Conservation (phyloP, 2,329 filamentous ascomycete species). For the Endoconidiophora polonica region DNA sequence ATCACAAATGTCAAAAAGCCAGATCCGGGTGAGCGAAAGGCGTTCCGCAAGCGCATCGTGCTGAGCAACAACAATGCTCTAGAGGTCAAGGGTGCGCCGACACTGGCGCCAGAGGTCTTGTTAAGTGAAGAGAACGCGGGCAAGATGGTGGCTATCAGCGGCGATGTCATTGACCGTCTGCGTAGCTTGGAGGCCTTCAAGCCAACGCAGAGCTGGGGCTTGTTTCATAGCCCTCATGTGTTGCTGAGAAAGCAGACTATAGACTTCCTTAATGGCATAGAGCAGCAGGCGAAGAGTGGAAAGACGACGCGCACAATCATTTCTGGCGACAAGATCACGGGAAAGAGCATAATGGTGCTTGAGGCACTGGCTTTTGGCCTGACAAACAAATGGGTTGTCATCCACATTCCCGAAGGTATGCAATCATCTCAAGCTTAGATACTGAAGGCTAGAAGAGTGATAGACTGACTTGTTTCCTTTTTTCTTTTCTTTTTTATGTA, state of each 20-base stretch:
- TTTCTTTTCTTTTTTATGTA: slow-evolving; percentile 18
- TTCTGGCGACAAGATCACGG: slow-evolving; percentile 55
- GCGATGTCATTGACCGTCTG: slow-evolving; percentile 58
- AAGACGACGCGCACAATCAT: slow-evolving; percentile 48
- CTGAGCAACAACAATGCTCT: slow-evolving; percentile 90
- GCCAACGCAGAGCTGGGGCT: slow-evolving; percentile 67
- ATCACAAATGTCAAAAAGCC: slow-evolving; percentile 30
- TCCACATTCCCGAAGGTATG: slow-evolving; percentile 78
- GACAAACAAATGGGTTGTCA: slow-evolving; percentile 71
- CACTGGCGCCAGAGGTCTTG: slow-evolving; percentile 40
- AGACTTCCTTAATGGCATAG: slow-evolving; percentile 47
- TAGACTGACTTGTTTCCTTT: not conserved
- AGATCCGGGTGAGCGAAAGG: slow-evolving; percentile 66
- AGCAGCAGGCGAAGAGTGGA: slow-evolving; percentile 32
- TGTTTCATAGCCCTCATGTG: slow-evolving; percentile 69
- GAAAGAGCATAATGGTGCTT: slow-evolving; percentile 74
- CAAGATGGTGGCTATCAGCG: slow-evolving; percentile 52
- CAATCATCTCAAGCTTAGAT: slow-evolving; percentile 1
- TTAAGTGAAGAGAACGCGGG: slow-evolving; percentile 39
- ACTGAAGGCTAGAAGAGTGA: not conserved
- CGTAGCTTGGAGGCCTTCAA: slow-evolving; percentile 83
- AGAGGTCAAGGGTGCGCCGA: slow-evolving; percentile 50
- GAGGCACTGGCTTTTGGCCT: slow-evolving; percentile 73
- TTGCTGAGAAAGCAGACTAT: slow-evolving; percentile 67
- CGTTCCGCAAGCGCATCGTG: slow-evolving; percentile 72